Percentiles rank a stretch among this genome's conserved stretches.
Conservation (phyloP, 805 yeast genomes). For the Nakazawaea sp. region DNA sequence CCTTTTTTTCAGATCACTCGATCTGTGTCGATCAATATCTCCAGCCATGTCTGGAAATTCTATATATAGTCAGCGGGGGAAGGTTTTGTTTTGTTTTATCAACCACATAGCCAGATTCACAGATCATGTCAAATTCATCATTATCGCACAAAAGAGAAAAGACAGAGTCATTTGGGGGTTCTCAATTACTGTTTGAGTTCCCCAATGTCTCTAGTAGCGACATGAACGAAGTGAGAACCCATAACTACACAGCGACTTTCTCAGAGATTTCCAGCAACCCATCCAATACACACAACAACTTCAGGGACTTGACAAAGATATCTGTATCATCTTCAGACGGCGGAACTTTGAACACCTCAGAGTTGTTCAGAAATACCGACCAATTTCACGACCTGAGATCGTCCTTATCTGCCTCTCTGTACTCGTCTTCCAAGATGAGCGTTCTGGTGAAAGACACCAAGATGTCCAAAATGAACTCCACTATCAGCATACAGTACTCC, state of each 20-base stretch:
- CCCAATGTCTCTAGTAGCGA: constrained; percentile 3
- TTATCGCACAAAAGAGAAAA: constrained; percentile 6
- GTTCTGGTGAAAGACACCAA: neutral
- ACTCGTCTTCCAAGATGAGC: neutral
- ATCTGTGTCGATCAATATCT: neutral
- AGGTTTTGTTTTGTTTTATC: too few species aligned
- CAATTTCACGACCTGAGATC: constrained; percentile 1
- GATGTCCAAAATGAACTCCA: too few species aligned
- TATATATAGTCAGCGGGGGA: too few species aligned
- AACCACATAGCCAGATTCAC: too few species aligned
- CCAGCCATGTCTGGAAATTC: constrained; percentile 10
- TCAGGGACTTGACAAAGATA: constrained; percentile 4
- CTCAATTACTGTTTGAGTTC: constrained; percentile 10
- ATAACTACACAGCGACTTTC: neutral
- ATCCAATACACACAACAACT: neutral
- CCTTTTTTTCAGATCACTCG: neutral
- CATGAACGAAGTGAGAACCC: neutral
- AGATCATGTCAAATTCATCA: neutral
- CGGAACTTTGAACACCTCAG: constrained; percentile 3
- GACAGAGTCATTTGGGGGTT: constrained; percentile 10
- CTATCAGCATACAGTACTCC: neutral
- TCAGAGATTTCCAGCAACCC: constrained; percentile 3
- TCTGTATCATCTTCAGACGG: constrained; percentile 4
- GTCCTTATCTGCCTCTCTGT: neutral
- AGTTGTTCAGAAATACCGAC: neutral